Evolutionary conservation across 2,329 filamentous ascomycete genomes (phyloP).

Genomic region (Aureobasidium sp.): DNA sequence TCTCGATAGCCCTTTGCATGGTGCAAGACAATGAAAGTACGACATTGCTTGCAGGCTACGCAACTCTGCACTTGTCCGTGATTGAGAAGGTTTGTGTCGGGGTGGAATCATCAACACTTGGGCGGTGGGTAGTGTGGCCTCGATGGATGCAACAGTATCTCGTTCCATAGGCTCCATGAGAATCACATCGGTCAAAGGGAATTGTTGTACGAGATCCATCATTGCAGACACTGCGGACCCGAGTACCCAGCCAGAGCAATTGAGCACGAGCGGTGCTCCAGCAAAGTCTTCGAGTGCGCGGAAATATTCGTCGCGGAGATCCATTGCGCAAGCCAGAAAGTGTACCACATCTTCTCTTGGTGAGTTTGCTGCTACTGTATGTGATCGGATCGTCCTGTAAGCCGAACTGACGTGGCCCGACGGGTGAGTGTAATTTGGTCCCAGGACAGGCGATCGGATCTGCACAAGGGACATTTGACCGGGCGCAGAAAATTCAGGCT

Average conservation of each 20-base stretch:
- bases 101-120: constrained; percentile 52
- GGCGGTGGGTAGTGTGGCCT: constrained; percentile 40
- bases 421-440: constrained; percentile 61
- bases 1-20: constrained; percentile 21
- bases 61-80: constrained; percentile 58
- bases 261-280: constrained; percentile 57
- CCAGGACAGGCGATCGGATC: constrained; percentile 55
- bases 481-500: constrained; percentile 65
- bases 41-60: constrained; percentile 72
- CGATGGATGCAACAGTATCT: constrained; percentile 34
- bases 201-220: constrained; percentile 46
- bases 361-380: constrained; percentile 59
- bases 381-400: constrained; percentile 45
- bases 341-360: constrained; percentile 61
- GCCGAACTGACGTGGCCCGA: constrained; percentile 22
- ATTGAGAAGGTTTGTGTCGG: constrained; percentile 48
- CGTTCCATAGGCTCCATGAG: constrained; percentile 53
- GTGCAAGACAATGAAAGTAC: constrained; percentile 56
- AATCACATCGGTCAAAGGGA: constrained; percentile 55
- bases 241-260: constrained; percentile 68
- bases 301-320: constrained; percentile 56
- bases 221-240: constrained; percentile 63
- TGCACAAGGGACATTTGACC: constrained; percentile 63
- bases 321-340: constrained; percentile 56
- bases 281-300: constrained; percentile 37